Evolutionary conservation across 768 basidiomycete genomes (phyloP).

Genomic region (Pleurotus tuber-regium): DNA sequence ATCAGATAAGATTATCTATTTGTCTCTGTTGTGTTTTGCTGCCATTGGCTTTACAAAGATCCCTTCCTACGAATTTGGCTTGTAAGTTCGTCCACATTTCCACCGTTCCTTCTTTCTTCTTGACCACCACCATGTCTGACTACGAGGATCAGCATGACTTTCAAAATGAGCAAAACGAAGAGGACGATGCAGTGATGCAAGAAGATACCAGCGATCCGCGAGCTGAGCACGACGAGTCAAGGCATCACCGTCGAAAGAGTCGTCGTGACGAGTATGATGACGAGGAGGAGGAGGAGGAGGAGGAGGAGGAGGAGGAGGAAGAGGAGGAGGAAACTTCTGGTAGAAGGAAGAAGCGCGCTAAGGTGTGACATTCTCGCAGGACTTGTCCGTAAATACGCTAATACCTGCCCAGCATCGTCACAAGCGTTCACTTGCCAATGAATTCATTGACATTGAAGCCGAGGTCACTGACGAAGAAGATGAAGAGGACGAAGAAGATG

Average conservation of each 20-base stretch:
- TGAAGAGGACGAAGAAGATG: conserved; percentile 82
- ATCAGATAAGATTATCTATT: conserved; percentile 8
- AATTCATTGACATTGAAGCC: conserved; percentile 95
- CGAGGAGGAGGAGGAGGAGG: conserved; percentile 51
- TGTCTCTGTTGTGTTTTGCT: neutral
- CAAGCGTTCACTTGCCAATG: conserved; percentile 61
- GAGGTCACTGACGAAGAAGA: conserved; percentile 98
- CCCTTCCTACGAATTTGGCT: too few relatives aligned
- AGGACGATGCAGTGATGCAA: conserved; percentile 38
- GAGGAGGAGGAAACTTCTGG: conserved; percentile 51
- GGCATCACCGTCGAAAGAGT: neutral
- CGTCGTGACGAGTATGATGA: conserved; percentile 36
- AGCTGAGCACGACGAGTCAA: neutral
- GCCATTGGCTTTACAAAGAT: too few relatives aligned
- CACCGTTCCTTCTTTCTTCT: conserved; percentile 12
- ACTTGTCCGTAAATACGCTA: conserved; percentile 3
- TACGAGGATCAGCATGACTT: conserved; percentile 33
- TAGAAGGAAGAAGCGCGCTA: conserved; percentile 56
- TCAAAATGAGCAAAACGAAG: conserved; percentile 8
- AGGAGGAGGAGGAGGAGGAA: conserved; percentile 55
- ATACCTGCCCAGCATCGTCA: conserved; percentile 51
- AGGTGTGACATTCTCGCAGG: conserved; percentile 37
- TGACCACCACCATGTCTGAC: conserved; percentile 43
- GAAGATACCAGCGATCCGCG: too few relatives aligned
- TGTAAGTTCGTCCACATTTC: neutral